These are phyloP conservation scores for Clohesyomyces aquaticus DNA, from an alignment of 495 filamentous ascomycete genomes.

Conservation along the genomic window DNA sequence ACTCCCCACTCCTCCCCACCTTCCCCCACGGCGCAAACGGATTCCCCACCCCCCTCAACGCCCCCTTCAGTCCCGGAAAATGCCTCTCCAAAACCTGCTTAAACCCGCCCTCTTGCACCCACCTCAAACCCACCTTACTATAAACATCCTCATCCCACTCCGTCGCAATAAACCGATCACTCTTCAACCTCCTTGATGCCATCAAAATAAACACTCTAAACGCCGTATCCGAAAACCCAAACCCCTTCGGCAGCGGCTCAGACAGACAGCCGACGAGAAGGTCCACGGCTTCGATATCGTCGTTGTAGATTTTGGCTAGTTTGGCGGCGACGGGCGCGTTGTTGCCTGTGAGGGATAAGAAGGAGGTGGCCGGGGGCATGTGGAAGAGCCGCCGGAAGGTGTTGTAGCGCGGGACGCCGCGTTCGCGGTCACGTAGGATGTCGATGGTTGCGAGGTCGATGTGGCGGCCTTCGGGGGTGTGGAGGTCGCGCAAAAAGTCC, in stretches of 20 bases:
- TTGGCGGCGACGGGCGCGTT: conserved; percentile 43
- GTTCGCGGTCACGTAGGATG: conserved; percentile 53
- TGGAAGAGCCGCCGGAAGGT: conserved; percentile 51
- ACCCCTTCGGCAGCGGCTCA: conserved; percentile 50
- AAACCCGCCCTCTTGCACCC: conserved; percentile 49
- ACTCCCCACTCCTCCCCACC: conserved; percentile 37
- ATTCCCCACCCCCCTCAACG: conserved; percentile 42
- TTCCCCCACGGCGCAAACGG: conserved; percentile 49
- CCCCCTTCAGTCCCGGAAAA: conserved; percentile 45
- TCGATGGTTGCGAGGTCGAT: conserved; percentile 52
- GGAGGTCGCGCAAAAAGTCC: conserved; percentile 48
- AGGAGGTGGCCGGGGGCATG: conserved; percentile 42
- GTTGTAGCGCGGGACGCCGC: conserved; percentile 54
- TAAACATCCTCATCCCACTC: conserved; percentile 47
- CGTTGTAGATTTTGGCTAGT: conserved; percentile 43
- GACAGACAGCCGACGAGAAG: conserved; percentile 47
- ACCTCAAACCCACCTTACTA: conserved; percentile 48
- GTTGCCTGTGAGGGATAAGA: conserved; percentile 47
- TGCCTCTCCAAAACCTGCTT: conserved; percentile 45
- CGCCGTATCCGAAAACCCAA: conserved; percentile 45
- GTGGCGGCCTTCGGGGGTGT: conserved; percentile 43
- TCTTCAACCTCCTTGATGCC: conserved; percentile 43
- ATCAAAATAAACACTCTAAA: conserved; percentile 29
- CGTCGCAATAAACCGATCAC: conserved; percentile 49
- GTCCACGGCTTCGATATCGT: conserved; percentile 49